phyloP scores from a whole-genome alignment of 495 filamentous ascomycete species.

The Podospora pseudocomata region DNA sequence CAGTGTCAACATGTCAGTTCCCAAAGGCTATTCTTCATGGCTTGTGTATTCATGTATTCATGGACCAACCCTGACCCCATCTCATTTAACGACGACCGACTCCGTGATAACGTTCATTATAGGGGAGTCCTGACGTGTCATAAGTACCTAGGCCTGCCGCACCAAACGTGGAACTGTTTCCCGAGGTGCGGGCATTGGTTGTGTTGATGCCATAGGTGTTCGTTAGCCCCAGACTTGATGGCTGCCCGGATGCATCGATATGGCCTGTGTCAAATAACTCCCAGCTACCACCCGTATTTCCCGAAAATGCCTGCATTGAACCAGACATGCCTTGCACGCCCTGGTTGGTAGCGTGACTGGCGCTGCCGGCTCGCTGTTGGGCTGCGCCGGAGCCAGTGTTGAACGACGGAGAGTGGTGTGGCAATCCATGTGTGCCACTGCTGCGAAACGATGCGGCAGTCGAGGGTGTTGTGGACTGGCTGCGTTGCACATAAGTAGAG shows the following conservation, averaged over 20 bases:
- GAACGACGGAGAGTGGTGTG: constrained; percentile 40
- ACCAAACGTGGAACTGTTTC: constrained; percentile 21
- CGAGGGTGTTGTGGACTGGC: constrained; percentile 37
- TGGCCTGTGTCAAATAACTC: constrained; percentile 37
- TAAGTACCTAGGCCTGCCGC: constrained; percentile 23
- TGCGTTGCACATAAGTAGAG: constrained; percentile 37
- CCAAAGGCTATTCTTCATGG: no score
- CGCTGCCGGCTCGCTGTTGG: constrained; percentile 26
- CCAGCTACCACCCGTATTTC: constrained; percentile 31
- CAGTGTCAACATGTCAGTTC: no score
- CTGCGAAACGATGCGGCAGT: constrained; percentile 34
- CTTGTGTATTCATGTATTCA: no score
- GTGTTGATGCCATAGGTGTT: constrained; percentile 23
- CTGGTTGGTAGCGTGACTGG: constrained; percentile 24
- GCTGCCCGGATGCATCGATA: constrained; percentile 36
- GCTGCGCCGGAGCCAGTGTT: constrained; percentile 15
- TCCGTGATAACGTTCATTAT: constrained; percentile 25
- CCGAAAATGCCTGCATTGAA: constrained; percentile 23
- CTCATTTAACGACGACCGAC: constrained; percentile 20
- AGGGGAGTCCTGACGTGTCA: constrained; percentile 25
- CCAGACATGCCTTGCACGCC: constrained; percentile 26
- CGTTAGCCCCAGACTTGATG: constrained; percentile 22
- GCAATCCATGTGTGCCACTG: constrained; percentile 31
- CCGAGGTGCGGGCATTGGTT: constrained; percentile 18
- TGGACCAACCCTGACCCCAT: neutral